Conservation (phyloP, 352 stramenopile species). For the Pythium folliculosum region DNA sequence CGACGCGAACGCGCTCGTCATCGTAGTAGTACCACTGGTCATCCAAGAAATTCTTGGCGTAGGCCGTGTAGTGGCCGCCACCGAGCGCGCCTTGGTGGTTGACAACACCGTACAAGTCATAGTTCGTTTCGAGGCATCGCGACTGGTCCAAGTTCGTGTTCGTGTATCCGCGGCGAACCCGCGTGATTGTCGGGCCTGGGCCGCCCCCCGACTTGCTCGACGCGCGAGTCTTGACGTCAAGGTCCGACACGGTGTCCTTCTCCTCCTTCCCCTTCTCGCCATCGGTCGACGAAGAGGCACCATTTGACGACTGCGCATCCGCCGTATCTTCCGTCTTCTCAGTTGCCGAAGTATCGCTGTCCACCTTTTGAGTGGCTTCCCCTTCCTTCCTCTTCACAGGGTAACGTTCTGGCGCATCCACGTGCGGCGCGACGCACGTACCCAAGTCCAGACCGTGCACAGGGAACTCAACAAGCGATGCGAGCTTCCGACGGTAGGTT, state of each 20-base stretch:
- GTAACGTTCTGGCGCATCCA: conserved; percentile 80
- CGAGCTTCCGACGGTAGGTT: conserved; percentile 85
- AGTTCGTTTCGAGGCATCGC: conserved; percentile 84
- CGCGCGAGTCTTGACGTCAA: conserved; percentile 14
- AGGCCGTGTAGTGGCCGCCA: conserved; percentile 87
- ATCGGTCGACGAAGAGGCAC: conserved; percentile 7
- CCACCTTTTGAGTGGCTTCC: conserved; percentile 18
- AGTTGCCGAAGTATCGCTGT: conserved; percentile 20
- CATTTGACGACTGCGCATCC: conserved; percentile 10
- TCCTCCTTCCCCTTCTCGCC: conserved; percentile 19
- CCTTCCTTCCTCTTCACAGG: conserved; percentile 50
- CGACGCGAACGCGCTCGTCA: conserved; percentile 83
- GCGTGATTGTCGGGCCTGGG: conserved; percentile 46
- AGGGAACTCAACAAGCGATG: conserved; percentile 95
- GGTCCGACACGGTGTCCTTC: conserved; percentile 7
- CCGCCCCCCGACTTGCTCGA: conserved; percentile 17
- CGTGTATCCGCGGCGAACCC: conserved; percentile 79
- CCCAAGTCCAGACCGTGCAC: conserved; percentile 94
- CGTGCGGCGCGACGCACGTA: conserved; percentile 84
- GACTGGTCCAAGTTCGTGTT: conserved; percentile 90
- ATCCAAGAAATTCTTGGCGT: conserved; percentile 88
- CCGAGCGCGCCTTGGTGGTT: conserved; percentile 88
- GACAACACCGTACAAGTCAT: conserved; percentile 88
- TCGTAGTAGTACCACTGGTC: conserved; percentile 92
- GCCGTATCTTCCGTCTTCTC: conserved; percentile 14